A percentile compares a stretch with the other conserved stretches of the same genome.
These are phyloP conservation scores for Trichoderma sp. DNA, from an alignment of 2,329 filamentous ascomycete species.

Conservation along the genomic window DNA sequence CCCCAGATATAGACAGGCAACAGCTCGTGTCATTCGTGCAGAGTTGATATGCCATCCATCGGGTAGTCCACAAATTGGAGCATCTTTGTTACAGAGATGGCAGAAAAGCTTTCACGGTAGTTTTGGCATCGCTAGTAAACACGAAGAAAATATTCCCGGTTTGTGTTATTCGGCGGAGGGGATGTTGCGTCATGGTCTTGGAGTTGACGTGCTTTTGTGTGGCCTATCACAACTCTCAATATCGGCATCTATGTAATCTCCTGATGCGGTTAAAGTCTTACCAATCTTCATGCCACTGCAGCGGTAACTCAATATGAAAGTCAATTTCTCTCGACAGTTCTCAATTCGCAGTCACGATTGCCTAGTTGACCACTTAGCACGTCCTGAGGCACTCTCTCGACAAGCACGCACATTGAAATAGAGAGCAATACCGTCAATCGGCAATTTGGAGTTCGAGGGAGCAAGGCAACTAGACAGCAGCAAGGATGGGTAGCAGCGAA, in stretches of 20 bases:
- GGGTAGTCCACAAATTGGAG: not conserved
- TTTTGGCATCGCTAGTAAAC: not conserved
- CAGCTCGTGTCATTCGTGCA: not conserved
- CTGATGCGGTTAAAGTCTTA: constrained; percentile 9
- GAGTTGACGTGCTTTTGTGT: constrained; percentile 29
- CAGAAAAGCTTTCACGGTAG: not conserved
- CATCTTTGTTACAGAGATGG: not conserved
- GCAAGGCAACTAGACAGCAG: not conserved
- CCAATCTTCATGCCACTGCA: constrained; percentile 10
- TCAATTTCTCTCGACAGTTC: not conserved
- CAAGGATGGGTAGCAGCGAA: constrained; percentile 2
- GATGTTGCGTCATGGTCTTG: constrained; percentile 25
- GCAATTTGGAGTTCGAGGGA: not conserved
- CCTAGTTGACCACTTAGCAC: not conserved
- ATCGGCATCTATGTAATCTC: constrained; percentile 2
- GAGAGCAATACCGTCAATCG: constrained; percentile 9
- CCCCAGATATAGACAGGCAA: not conserved
- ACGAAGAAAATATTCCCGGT: not conserved
- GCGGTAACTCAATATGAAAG: not conserved
- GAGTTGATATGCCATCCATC: not conserved
- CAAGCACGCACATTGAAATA: not conserved
- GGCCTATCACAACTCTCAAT: constrained; percentile 21
- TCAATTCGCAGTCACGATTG: not conserved
- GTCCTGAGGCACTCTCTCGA: not conserved
- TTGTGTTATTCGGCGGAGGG: constrained; percentile 7